Percentiles rank a stretch among this genome's conserved stretches.
Evolutionary conservation across 768 basidiomycete species (phyloP).

Genomic region (Butyriboletus loyo): DNA sequence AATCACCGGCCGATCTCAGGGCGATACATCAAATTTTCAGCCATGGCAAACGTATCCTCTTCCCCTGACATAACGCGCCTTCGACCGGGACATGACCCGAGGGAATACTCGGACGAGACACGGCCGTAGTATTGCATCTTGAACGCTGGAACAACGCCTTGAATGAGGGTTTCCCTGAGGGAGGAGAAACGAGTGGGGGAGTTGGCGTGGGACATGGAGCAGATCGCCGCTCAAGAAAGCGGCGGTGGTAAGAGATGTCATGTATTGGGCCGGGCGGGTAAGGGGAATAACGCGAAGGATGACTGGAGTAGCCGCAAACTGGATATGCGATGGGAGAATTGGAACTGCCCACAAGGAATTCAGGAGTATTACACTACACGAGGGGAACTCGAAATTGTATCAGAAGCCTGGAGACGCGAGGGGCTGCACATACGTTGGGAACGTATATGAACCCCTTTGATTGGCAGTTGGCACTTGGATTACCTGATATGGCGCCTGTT

Average conservation of each 20-base stretch:
- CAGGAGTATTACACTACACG: slow-evolving; percentile 23
- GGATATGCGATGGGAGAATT: slow-evolving; percentile 31
- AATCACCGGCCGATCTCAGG: slow-evolving; percentile 2
- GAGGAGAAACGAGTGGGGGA: slow-evolving; percentile 15
- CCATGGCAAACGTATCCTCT: slow-evolving; percentile 31
- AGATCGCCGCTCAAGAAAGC: slow-evolving; percentile 16
- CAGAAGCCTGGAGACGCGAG: neutral
- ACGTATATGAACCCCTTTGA: slow-evolving; percentile 29
- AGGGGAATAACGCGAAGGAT: slow-evolving; percentile 13
- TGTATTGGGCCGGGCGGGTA: neutral
- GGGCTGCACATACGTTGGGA: slow-evolving; percentile 19
- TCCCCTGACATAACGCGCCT: slow-evolving; percentile 22
- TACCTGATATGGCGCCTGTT: neutral
- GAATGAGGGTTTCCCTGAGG: slow-evolving; percentile 18
- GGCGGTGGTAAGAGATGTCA: slow-evolving; percentile 7
- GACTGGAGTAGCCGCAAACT: slow-evolving; percentile 29
- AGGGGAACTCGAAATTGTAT: neutral
- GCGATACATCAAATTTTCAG: slow-evolving; percentile 26
- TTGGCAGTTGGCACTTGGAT: neutral
- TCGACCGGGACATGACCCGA: slow-evolving; percentile 20
- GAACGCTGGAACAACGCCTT: slow-evolving; percentile 29
- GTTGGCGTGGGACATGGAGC: slow-evolving; percentile 14
- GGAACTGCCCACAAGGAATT: slow-evolving; percentile 32
- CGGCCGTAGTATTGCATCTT: slow-evolving; percentile 20
- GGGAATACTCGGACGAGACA: slow-evolving; percentile 13